phyloP scores from a whole-genome alignment of 108 stramenopile species.

The Nitzschia sp. region DNA sequence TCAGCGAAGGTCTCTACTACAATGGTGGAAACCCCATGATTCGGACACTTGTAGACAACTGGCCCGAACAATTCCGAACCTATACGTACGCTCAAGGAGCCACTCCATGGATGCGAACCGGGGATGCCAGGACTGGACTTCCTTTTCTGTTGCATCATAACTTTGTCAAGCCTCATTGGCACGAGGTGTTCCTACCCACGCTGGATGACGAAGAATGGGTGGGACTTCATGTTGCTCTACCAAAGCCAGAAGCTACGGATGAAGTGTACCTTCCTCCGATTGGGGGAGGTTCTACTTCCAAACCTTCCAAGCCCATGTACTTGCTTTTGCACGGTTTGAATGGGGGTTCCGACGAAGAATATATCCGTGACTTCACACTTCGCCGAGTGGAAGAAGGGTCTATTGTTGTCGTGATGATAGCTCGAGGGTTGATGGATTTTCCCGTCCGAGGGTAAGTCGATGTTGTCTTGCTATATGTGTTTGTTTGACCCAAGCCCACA shows the following conservation, averaged over 20 bases:
- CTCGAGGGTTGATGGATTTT: slow-evolving; percentile 85
- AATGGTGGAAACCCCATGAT: slow-evolving; percentile 49
- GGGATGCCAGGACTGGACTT: slow-evolving; percentile 81
- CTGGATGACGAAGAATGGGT: slow-evolving; percentile 44
- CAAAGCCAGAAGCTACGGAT: slow-evolving; percentile 26
- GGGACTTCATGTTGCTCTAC: slow-evolving; percentile 84
- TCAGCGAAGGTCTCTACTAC: slow-evolving; percentile 69
- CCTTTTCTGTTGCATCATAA: slow-evolving; percentile 56
- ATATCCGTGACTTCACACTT: slow-evolving; percentile 74
- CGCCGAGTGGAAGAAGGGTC: slow-evolving; percentile 59
- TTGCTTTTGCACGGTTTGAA: slow-evolving; percentile 89
- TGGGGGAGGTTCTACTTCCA: slow-evolving; percentile 19
- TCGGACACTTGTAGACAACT: slow-evolving; percentile 45
- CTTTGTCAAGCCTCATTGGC: slow-evolving; percentile 40
- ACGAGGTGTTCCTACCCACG: slow-evolving; percentile 54
- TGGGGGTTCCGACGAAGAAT: slow-evolving; percentile 82
- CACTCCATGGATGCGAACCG: slow-evolving; percentile 75
- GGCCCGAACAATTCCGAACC: slow-evolving; percentile 53
- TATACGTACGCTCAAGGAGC: slow-evolving; percentile 54
- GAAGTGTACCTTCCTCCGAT: background rate
- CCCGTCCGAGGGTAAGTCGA: slow-evolving; percentile 49
- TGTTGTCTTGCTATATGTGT: background rate
- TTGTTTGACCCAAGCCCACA: no score
- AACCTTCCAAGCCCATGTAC: slow-evolving; percentile 69
- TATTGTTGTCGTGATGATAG: slow-evolving; percentile 77